A percentile compares a stretch with the other conserved stretches of the same genome.
These are phyloP conservation scores for Salix purpurea DNA, from an alignment of 345 rosid genomes.

Conservation along the genomic window DNA sequence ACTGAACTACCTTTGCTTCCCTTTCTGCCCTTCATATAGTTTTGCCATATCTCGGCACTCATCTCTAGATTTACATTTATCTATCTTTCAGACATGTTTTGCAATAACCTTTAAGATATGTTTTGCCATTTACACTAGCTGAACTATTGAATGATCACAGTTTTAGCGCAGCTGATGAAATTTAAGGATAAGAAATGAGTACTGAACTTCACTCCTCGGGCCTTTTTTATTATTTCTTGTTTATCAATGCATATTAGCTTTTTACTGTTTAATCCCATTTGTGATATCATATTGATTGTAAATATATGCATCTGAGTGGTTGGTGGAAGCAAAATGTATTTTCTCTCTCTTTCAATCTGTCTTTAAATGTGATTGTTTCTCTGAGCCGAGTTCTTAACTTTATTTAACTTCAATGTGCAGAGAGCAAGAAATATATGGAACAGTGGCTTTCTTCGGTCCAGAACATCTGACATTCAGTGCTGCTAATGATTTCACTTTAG, in stretches of 20 bases:
- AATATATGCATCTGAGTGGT: not conserved
- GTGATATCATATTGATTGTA: not conserved
- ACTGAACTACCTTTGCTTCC: too few relatives aligned
- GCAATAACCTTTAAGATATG: too few relatives aligned
- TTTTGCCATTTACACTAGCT: not conserved
- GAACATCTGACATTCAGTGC: constrained; percentile 23
- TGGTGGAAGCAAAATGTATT: not conserved
- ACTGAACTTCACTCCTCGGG: not conserved
- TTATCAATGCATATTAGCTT: not conserved
- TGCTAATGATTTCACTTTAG: not conserved
- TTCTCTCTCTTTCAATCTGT: not conserved
- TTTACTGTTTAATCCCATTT: not conserved
- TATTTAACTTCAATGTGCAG: constrained; percentile 30
- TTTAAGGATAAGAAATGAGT: not conserved
- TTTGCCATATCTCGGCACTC: not conserved
- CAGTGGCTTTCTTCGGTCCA: constrained; percentile 58
- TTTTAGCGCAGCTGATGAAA: not conserved
- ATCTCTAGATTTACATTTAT: not conserved
- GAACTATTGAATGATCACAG: not conserved
- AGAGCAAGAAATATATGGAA: constrained; percentile 53
- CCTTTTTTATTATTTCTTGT: not conserved
- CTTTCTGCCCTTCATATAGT: too few relatives aligned
- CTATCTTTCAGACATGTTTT: not conserved
- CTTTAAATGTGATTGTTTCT: not conserved
- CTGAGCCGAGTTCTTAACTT: not conserved